Evolutionary conservation across 2,329 filamentous ascomycete species (phyloP), one percentile per base, ranked within the genome.

Genomic region (Stenocarpella maydis): DNA sequence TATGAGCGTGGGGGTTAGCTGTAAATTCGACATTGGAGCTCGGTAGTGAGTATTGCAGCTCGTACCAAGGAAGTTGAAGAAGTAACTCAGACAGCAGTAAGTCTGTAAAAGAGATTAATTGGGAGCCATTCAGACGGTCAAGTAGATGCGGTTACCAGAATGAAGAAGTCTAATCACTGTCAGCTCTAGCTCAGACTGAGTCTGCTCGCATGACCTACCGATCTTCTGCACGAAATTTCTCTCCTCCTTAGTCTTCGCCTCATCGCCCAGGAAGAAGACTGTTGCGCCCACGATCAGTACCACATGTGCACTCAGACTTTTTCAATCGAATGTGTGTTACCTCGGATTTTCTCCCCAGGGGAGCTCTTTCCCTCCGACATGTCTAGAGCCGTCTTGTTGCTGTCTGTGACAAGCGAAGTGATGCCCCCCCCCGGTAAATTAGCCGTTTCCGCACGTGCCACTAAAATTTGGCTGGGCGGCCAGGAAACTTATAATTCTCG

Each of bases 31-130:
- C 12, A 31, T n/a, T 28, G 17, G 50, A 2, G 28, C 4, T 53
- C 17, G 28, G 15, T 31, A 19, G 19, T 34, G 15, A 6, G 8
- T 34, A 1, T 17, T 31, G 50, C 26, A 28, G 2, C 50, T 10
- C 50, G 26, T 53, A 53, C 50, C 50, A 1, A 85, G 78, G 60
- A 80, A 77, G 65, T 80, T 80, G 71, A 80, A 78, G 50, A 80
- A 80, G 65, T 74, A 80, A 37, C 77, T 79, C 0, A 78, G 28
- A 49, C 78, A 80, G 24, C 76, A 79, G 49, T 79, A 80, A 0
- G 78, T 79, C 75, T 53, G 19, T 31, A 6, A n/a, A 28, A 12
- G 17, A 0, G 26, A 4, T 53, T 52, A 31, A 34, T n/a, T 34
- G 1, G 2, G 17, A 17, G 15, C 8, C 17, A 3, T 31, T 10